A percentile compares a stretch with the other conserved stretches of the same genome.
Conservation (phyloP, 1,284 basidiomycete genomes). For the Heliocybe sulcata region DNA sequence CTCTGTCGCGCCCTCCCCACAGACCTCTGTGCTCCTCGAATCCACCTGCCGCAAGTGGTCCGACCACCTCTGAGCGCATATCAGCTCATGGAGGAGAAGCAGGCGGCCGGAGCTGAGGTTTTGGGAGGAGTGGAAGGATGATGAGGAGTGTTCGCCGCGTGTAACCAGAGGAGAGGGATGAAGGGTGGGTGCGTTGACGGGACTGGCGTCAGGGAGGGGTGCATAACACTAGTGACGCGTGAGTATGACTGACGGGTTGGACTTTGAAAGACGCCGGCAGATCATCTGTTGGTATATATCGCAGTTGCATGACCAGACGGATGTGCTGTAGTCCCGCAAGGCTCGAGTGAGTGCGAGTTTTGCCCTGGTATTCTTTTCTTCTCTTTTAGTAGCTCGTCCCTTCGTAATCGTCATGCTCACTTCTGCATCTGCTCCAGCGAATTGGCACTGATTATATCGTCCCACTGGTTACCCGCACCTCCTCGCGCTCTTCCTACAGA, state of each 20-base stretch:
- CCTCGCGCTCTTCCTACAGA: slow-evolving; percentile 84
- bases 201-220: slow-evolving; percentile 60
- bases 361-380: too few species aligned
- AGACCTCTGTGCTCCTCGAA: slow-evolving; percentile 72
- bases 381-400: too few species aligned
- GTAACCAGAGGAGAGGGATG: slow-evolving; percentile 22
- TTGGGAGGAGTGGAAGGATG: slow-evolving; percentile 46
- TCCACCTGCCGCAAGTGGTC: slow-evolving; percentile 87
- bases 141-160: slow-evolving; percentile 30
- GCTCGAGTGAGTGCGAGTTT: too few species aligned
- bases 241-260: not conserved
- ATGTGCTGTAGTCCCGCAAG: slow-evolving; percentile 41
- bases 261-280: slow-evolving; percentile 46
- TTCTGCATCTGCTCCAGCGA: too few species aligned
- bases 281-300: slow-evolving; percentile 81
- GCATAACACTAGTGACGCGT: slow-evolving; percentile 10
- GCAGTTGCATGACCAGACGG: slow-evolving; percentile 72
- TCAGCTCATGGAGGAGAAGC: slow-evolving; percentile 83
- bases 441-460: slow-evolving; percentile 6
- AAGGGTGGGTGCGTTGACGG: slow-evolving; percentile 41
- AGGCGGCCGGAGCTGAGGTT: slow-evolving; percentile 61
- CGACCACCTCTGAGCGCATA: slow-evolving; percentile 91
- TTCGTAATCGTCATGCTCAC: too few species aligned
- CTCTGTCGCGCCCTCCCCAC: slow-evolving; percentile 72
- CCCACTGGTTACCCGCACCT: slow-evolving; percentile 51